Conservation (phyloP, 2,329 filamentous ascomycete genomes). For the Arthrinium puccinioides region DNA sequence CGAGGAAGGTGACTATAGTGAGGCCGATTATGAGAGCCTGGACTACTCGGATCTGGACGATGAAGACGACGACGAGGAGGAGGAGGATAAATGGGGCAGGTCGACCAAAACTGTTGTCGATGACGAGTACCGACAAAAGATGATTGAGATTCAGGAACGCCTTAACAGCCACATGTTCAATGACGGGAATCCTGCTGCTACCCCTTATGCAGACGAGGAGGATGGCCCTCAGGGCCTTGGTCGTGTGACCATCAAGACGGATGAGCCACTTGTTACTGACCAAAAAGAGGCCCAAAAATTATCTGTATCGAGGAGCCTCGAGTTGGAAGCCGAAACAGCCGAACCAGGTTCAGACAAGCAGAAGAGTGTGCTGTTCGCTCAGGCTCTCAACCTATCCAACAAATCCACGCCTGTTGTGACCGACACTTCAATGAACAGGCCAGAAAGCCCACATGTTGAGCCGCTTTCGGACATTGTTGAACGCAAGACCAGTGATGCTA, state of each 20-base stretch:
- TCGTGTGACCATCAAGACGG: constrained; percentile 28
- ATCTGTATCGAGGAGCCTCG: background rate
- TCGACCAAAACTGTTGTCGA: constrained; percentile 60
- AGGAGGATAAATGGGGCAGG: constrained; percentile 71
- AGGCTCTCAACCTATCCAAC: constrained; percentile 19
- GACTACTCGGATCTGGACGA: constrained; percentile 46
- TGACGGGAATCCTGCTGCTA: background rate
- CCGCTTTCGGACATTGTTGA: constrained; percentile 43
- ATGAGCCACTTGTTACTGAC: constrained; percentile 3
- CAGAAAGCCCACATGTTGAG: constrained; percentile 29
- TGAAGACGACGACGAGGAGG: constrained; percentile 43
- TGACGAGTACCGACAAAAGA: constrained; percentile 70
- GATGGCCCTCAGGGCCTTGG: constrained; percentile 30
- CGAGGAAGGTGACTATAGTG: constrained; percentile 57
- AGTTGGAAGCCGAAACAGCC: constrained; percentile 15
- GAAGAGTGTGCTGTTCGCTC: constrained; percentile 22
- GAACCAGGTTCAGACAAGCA: constrained; percentile 8
- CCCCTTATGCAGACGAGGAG: constrained; percentile 23
- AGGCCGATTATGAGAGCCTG: constrained; percentile 43
- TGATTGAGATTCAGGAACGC: constrained; percentile 77
- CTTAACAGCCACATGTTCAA: constrained; percentile 29
- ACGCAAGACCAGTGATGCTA: constrained; percentile 20
- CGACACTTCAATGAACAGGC: constrained; percentile 9
- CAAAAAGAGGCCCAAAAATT: too few relatives aligned
- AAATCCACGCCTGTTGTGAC: constrained; percentile 14